Evolutionary conservation across 306 rosid species (phyloP).

Genomic region (Lathyrus sativus): DNA sequence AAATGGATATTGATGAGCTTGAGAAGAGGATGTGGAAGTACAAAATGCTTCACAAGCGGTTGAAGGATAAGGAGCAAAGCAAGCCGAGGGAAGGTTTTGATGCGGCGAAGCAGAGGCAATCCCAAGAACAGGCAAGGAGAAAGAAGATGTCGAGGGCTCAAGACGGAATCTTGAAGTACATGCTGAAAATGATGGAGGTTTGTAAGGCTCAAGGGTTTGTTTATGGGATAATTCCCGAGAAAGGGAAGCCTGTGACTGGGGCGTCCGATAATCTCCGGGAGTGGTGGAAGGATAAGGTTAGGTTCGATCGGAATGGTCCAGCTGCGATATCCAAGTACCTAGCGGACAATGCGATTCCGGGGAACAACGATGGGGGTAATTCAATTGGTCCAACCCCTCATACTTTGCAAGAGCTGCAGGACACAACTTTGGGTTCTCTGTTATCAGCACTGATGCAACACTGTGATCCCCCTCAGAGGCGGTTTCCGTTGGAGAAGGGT

Average conservation of each 20-base stretch:
- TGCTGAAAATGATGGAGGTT: conserved; percentile 89
- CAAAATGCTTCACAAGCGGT: conserved; percentile 59
- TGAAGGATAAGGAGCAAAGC: conserved; percentile 68
- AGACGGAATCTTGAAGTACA: conserved; percentile 81
- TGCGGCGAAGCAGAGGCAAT: conserved; percentile 63
- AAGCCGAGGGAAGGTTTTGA: conserved; percentile 62
- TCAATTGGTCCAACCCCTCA: conserved; percentile 71
- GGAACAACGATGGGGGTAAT: conserved; percentile 62
- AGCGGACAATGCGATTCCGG: conserved; percentile 61
- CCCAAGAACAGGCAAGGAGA: conserved; percentile 86
- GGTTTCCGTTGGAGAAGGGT: conserved; percentile 82
- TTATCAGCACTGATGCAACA: conserved; percentile 71
- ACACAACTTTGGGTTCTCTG: conserved; percentile 79
- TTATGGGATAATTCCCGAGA: conserved; percentile 80
- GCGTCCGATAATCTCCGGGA: conserved; percentile 84
- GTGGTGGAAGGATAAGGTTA: conserved; percentile 91
- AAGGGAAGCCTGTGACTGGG: conserved; percentile 80
- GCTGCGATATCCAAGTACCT: conserved; percentile 79
- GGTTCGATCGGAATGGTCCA: conserved; percentile 80
- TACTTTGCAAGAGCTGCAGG: conserved; percentile 82
- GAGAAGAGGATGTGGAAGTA: conserved; percentile 84
- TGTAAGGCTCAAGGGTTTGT: conserved; percentile 89
- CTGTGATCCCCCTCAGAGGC: conserved; percentile 57
- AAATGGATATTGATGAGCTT: conserved; percentile 65
- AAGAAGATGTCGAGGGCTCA: conserved; percentile 92